phyloP scores from a whole-genome alignment of 129 eudicot species.

The Flaveria ramosissima region DNA sequence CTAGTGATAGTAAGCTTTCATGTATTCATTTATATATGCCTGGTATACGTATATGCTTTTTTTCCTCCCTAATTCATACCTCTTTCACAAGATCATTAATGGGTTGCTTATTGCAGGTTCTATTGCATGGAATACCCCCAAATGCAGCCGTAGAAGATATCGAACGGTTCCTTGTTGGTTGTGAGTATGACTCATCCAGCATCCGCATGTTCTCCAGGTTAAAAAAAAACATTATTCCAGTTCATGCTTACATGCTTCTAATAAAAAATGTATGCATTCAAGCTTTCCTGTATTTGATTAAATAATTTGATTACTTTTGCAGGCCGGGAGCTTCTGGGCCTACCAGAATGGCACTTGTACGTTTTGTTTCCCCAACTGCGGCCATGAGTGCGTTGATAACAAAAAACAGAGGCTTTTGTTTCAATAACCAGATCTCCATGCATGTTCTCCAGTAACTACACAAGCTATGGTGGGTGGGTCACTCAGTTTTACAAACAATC shows the following conservation, averaged over 20 bases:
- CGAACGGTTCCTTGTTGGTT: conserved; percentile 70
- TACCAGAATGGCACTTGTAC: conserved; percentile 48
- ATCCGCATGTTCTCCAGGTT: conserved; percentile 49
- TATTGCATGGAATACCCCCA: conserved; percentile 65
- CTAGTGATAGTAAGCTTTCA: conserved; percentile 2
- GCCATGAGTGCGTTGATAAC: conserved; percentile 69
- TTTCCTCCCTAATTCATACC: neutral
- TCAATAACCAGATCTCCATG: conserved; percentile 54
- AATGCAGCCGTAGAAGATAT: conserved; percentile 62
- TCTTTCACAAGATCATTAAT: neutral
- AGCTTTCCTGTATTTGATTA: neutral
- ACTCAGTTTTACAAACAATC: neutral
- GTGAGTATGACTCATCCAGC: conserved; percentile 54
- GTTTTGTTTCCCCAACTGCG: conserved; percentile 52
- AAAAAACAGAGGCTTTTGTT: conserved; percentile 65
- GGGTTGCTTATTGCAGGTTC: conserved; percentile 44
- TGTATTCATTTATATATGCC: neutral
- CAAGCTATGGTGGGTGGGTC: neutral
- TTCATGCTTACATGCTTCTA: neutral
- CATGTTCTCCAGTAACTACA: conserved; percentile 58
- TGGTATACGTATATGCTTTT: neutral
- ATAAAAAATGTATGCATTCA: neutral
- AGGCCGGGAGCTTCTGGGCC: conserved; percentile 44
- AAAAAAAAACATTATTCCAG: neutral
- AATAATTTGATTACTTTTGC: conserved; percentile 22